Percentiles rank a stretch among this genome's conserved stretches.
phyloP scores from a whole-genome alignment of 2,329 filamentous ascomycete genomes.

The Zalaria obscura region DNA sequence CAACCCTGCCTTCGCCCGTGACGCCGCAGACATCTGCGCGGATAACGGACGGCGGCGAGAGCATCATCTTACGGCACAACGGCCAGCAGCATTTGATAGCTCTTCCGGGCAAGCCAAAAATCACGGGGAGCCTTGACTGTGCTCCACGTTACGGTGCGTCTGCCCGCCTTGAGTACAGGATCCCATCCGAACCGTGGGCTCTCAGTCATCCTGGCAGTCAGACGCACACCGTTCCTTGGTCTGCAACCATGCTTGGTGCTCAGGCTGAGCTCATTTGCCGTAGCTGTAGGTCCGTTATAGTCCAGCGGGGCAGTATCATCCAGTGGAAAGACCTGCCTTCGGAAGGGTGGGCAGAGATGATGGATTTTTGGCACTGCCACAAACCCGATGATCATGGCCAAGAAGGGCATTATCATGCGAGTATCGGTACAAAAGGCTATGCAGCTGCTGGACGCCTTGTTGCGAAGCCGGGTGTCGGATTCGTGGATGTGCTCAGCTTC shows the following conservation, averaged over 20 bases:
- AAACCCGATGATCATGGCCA: conserved; percentile 56
- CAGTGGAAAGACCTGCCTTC: conserved; percentile 88
- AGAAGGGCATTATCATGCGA: conserved; percentile 28
- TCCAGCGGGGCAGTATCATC: conserved; percentile 22
- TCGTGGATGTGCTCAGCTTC: conserved; percentile 71
- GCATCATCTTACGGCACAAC: no score
- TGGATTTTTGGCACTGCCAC: conserved; percentile 99
- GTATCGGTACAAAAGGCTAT: conserved; percentile 52
- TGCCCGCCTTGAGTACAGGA: no score
- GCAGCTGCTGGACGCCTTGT: conserved; percentile 64
- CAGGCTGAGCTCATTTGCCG: conserved; percentile 14
- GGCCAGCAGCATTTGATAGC: no score
- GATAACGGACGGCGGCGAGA: no score
- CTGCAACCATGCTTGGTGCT: conserved; percentile 19
- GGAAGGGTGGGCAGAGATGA: conserved; percentile 99
- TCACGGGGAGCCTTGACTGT: no score
- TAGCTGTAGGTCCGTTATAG: conserved; percentile 12
- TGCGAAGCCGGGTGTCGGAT: conserved; percentile 51
- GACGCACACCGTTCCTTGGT: conserved; percentile 26
- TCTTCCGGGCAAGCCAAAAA: no score
- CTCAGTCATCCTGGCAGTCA: no score
- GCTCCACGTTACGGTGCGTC: no score
- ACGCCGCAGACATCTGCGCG: no score
- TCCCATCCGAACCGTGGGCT: no score
- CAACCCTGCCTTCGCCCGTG: no score